Conservation (phyloP, 1,284 basidiomycete species). For the Papiliotrema laurentii region DNA sequence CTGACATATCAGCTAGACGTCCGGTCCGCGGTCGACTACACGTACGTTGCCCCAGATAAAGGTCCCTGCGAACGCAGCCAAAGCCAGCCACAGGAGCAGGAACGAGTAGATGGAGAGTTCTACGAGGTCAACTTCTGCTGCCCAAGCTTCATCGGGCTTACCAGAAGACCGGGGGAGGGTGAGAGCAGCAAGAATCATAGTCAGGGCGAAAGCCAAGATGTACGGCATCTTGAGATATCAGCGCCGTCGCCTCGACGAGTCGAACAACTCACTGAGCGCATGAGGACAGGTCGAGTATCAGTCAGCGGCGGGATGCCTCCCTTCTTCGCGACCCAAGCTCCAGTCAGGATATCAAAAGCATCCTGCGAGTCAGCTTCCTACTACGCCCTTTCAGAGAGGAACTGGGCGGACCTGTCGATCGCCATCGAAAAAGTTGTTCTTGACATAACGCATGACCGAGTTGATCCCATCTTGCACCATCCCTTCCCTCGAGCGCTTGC, state of each 20-base stretch:
- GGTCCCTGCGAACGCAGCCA: conserved; percentile 59
- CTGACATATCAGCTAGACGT: conserved; percentile 16
- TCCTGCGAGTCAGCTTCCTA: conserved; percentile 55
- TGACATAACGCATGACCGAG: conserved; percentile 79
- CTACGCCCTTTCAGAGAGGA: neutral
- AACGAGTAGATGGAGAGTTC: conserved; percentile 53
- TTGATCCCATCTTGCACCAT: conserved; percentile 83
- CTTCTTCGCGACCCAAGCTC: conserved; percentile 75
- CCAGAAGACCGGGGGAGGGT: conserved; percentile 78
- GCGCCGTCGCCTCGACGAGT: neutral
- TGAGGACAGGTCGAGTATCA: conserved; percentile 72
- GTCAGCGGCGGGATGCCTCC: conserved; percentile 65
- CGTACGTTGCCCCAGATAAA: conserved; percentile 67
- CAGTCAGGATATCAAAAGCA: conserved; percentile 90
- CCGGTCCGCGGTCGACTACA: neutral
- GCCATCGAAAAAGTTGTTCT: conserved; percentile 98
- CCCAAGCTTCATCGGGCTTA: conserved; percentile 48
- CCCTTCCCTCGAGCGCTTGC: conserved; percentile 77
- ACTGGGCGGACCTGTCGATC: conserved; percentile 63
- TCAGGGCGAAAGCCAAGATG: conserved; percentile 70
- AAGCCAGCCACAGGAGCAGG: conserved; percentile 68
- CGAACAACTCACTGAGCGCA: conserved; percentile 67
- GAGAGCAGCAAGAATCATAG: conserved; percentile 79
- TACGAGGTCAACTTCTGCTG: conserved; percentile 7
- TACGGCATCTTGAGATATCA: conserved; percentile 67